These are phyloP conservation scores for Calonectria pseudoreteaudii DNA, from an alignment of 2,329 filamentous ascomycete genomes.

Conservation along the genomic window DNA sequence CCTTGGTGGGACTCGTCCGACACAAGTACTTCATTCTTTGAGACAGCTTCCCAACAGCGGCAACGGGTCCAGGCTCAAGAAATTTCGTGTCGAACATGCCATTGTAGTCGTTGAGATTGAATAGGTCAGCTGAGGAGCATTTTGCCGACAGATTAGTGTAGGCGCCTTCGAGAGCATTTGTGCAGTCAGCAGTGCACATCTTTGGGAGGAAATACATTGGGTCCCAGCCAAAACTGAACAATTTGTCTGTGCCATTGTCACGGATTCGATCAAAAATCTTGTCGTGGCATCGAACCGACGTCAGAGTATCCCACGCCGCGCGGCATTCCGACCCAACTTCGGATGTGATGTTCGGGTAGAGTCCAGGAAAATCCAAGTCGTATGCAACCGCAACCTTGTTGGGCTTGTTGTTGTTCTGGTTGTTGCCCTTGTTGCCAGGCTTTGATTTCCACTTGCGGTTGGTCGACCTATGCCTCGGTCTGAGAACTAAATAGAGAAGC, in stretches of 20 bases:
- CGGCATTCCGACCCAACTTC: constrained; percentile 1
- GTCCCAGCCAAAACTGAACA: not conserved
- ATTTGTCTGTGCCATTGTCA: constrained; percentile 5
- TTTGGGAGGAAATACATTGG: constrained; percentile 9
- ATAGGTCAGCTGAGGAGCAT: constrained; percentile 2
- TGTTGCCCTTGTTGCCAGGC: not conserved
- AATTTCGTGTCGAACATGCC: not conserved
- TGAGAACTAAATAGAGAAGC: not conserved
- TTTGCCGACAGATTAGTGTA: not conserved
- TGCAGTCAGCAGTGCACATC: not conserved
- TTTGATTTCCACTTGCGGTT: not conserved
- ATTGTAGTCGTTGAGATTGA: not conserved
- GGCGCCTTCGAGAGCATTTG: not conserved
- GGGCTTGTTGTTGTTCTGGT: not conserved
- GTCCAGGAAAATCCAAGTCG: constrained; percentile 5
- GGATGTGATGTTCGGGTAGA: constrained; percentile 13
- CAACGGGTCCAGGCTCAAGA: not conserved
- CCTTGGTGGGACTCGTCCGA: not conserved
- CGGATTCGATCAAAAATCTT: constrained; percentile 5
- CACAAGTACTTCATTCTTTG: constrained; percentile 1
- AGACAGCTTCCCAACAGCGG: constrained; percentile 7
- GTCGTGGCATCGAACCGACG: constrained; percentile 7
- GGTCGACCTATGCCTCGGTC: not conserved
- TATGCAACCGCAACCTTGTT: not conserved
- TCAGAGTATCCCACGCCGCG: constrained; percentile 5